Conservation (phyloP, 23 red algal species). For the Gracilaria domingensis region DNA sequence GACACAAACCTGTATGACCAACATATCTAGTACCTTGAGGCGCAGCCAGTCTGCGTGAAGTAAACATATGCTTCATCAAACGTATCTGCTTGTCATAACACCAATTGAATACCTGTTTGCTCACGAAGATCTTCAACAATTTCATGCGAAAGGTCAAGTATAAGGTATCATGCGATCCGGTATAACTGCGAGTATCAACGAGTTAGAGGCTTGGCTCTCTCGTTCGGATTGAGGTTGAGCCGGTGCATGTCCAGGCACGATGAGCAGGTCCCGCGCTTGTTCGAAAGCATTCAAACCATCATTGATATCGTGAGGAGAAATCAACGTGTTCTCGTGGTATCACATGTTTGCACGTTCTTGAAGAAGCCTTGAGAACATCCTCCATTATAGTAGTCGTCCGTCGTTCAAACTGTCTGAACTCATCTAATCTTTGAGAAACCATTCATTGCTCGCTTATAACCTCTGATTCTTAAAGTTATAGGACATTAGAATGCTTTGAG, state of each 20-base stretch:
- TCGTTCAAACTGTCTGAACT: no score
- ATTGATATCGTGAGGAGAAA: conserved; percentile 4
- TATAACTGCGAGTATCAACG: neutral
- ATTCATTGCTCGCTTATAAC: no score
- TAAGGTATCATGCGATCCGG: neutral
- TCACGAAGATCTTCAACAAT: no score
- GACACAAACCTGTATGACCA: neutral
- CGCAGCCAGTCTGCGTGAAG: conserved; percentile 1
- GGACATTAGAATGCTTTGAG: no score
- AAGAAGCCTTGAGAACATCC: neutral
- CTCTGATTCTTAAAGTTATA: no score
- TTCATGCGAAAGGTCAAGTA: neutral
- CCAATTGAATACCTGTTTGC: no score
- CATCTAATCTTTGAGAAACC: no score
- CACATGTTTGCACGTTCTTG: neutral
- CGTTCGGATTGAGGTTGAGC: neutral
- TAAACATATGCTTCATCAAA: no score
- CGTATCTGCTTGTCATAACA: no score
- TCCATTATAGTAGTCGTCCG: conserved; percentile 15
- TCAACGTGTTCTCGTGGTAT: no score
- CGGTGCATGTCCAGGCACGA: neutral
- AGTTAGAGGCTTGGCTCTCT: neutral
- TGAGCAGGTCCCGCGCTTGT: neutral
- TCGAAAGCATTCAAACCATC: neutral
- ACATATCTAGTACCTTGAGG: conserved; percentile 11